A percentile compares a stretch with the other conserved stretches of the same genome.
phyloP scores from a whole-genome alignment of 2,329 filamentous ascomycete genomes.

The Shiraia sp. region DNA sequence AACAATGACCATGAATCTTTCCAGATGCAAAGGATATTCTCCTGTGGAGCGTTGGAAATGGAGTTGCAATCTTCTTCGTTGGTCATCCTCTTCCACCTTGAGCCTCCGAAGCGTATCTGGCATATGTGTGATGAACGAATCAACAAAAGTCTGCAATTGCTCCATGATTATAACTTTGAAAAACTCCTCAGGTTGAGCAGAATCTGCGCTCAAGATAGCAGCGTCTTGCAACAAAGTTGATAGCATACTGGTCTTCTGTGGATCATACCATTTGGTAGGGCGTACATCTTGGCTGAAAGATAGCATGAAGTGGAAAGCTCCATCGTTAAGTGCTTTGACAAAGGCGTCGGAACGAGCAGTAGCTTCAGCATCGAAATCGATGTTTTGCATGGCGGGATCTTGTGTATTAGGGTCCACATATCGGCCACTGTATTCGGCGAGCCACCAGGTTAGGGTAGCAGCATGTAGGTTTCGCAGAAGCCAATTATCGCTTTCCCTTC shows the following conservation, averaged over 20 bases:
- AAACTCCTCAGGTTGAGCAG: conserved; percentile 68
- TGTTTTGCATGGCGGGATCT: conserved; percentile 54
- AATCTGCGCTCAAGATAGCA: conserved; percentile 68
- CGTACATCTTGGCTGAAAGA: conserved; percentile 81
- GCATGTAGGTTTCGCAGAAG: conserved; percentile 75
- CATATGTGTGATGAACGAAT: conserved; percentile 93
- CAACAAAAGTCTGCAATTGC: conserved; percentile 83
- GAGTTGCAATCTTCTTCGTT: conserved; percentile 59
- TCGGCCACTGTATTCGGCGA: conserved; percentile 89
- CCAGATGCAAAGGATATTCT: conserved; percentile 63
- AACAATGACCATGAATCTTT: conserved; percentile 89
- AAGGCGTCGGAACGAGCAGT: conserved; percentile 74
- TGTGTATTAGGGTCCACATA: conserved; percentile 72
- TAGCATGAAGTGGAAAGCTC: conserved; percentile 89
- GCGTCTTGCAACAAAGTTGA: conserved; percentile 82
- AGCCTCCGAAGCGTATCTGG: conserved; percentile 87
- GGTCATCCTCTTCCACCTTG: conserved; percentile 87
- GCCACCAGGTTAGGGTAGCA: conserved; percentile 80
- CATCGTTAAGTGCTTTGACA: conserved; percentile 77
- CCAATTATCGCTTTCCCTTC: conserved; percentile 71
- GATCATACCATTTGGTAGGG: conserved; percentile 82
- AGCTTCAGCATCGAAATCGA: conserved; percentile 69
- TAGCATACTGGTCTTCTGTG: conserved; percentile 79
- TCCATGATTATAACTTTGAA: conserved; percentile 76
- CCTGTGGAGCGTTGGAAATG: conserved; percentile 57